Conservation (phyloP, 345 rosid species). For the Eucalyptus brandiana region DNA sequence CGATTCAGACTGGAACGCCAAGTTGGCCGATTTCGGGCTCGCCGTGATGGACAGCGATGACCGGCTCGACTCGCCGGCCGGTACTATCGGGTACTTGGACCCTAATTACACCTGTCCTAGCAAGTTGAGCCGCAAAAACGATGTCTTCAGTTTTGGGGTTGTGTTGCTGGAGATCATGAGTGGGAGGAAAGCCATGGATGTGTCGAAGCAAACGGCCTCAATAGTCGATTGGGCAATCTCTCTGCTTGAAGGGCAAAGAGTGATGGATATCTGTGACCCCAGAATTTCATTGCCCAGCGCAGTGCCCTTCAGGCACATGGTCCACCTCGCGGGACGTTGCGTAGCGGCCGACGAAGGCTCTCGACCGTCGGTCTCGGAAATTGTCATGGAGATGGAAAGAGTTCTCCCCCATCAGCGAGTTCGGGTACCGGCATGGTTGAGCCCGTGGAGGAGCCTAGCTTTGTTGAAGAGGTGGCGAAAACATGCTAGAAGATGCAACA, state of each 20-base stretch:
- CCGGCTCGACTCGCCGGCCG: constrained; percentile 64
- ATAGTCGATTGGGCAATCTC: constrained; percentile 61
- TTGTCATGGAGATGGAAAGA: constrained; percentile 22
- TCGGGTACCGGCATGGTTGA: constrained; percentile 20
- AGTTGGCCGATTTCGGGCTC: constrained; percentile 64
- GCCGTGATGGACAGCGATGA: constrained; percentile 14
- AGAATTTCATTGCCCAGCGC: constrained; percentile 19
- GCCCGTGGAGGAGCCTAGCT: constrained; percentile 18
- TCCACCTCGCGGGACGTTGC: constrained; percentile 47
- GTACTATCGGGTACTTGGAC: constrained; percentile 75
- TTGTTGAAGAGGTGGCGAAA: constrained; percentile 13
- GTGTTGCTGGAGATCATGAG: constrained; percentile 55
- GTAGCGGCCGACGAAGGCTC: constrained; percentile 18
- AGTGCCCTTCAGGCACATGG: constrained; percentile 13
- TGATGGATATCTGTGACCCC: constrained; percentile 21
- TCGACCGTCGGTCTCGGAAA: constrained; percentile 37
- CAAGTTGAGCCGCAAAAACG: constrained; percentile 41
- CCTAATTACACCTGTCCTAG: constrained; percentile 45
- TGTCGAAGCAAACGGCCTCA: constrained; percentile 28
- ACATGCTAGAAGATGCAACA: not conserved
- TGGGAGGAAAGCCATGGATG: constrained; percentile 53
- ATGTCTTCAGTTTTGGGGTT: constrained; percentile 66
- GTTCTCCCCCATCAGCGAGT: constrained; percentile 13
- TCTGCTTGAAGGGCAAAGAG: constrained; percentile 12
- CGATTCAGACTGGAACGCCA: constrained; percentile 42